Conservation (phyloP, 352 stramenopile species). For the Pythium inflatum region DNA sequence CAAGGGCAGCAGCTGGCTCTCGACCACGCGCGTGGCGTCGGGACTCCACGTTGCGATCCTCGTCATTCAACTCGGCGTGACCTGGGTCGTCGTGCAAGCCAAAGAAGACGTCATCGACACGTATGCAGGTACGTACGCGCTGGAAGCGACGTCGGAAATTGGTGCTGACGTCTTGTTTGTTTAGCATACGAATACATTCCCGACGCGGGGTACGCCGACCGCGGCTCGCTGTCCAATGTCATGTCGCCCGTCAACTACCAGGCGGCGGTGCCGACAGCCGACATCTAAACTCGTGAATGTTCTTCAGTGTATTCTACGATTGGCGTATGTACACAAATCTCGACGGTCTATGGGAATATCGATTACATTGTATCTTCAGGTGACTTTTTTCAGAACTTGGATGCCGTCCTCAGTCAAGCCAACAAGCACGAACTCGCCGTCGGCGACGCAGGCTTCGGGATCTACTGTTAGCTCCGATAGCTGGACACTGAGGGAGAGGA, state of each 20-base stretch:
- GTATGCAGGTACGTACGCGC: constrained; percentile 58
- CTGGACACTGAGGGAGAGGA: constrained; percentile 57
- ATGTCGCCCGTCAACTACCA: constrained; percentile 68
- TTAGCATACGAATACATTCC: constrained; percentile 86
- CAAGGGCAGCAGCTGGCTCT: constrained; percentile 32
- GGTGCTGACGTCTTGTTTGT: not conserved
- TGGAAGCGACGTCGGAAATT: not conserved
- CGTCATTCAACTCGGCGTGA: constrained; percentile 61
- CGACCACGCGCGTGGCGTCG: constrained; percentile 52
- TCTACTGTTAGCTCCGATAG: constrained; percentile 44
- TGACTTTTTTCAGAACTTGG: constrained; percentile 64
- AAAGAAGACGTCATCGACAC: constrained; percentile 88
- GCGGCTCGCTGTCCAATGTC: constrained; percentile 43
- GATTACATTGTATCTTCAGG: constrained; percentile 23
- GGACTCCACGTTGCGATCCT: constrained; percentile 63
- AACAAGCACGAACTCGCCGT: constrained; percentile 54
- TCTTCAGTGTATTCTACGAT: not conserved
- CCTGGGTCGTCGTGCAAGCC: constrained; percentile 64
- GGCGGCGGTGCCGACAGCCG: constrained; percentile 55
- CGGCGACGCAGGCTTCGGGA: constrained; percentile 38
- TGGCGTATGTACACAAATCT: constrained; percentile 11
- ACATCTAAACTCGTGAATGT: constrained; percentile 55
- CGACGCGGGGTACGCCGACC: constrained; percentile 54
- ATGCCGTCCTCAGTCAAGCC: constrained; percentile 48
- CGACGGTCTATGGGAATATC: constrained; percentile 1